Evolutionary conservation across 2,329 filamentous ascomycete species (phyloP).

Genomic region (Fusarium tricinctum): DNA sequence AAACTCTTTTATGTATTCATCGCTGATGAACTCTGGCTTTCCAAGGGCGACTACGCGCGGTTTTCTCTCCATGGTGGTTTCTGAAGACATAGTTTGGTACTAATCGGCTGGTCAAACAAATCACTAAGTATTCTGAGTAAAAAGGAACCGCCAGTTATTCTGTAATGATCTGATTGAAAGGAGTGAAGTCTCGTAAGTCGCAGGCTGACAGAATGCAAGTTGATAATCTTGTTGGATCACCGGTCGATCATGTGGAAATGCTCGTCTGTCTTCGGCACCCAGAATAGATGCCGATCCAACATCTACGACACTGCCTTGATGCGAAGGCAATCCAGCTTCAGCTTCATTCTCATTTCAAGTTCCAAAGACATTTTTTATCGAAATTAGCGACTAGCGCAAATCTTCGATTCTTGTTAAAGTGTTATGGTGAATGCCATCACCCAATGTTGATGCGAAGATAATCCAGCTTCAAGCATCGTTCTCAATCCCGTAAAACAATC

Average conservation of each 20-base stretch:
- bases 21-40: constrained; percentile 55
- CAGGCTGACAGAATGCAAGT: neutral
- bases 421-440: neutral
- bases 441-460: neutral
- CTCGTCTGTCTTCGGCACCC: neutral
- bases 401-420: neutral
- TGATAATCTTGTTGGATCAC: neutral
- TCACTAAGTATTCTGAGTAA: neutral
- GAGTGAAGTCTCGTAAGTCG: neutral
- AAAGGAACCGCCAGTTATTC: neutral
- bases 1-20: constrained; percentile 59
- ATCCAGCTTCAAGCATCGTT: neutral
- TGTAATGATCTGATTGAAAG: neutral
- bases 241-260: neutral
- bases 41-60: constrained; percentile 61
- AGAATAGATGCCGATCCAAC: neutral
- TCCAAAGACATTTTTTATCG: neutral
- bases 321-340: neutral
- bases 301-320: neutral
- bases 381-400: neutral
- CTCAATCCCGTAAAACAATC: neutral
- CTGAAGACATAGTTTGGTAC: constrained; percentile 12
- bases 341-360: neutral
- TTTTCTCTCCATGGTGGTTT: constrained; percentile 39
- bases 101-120: neutral